Conservation (phyloP, 805 yeast genomes). For the Candida golubevii region DNA sequence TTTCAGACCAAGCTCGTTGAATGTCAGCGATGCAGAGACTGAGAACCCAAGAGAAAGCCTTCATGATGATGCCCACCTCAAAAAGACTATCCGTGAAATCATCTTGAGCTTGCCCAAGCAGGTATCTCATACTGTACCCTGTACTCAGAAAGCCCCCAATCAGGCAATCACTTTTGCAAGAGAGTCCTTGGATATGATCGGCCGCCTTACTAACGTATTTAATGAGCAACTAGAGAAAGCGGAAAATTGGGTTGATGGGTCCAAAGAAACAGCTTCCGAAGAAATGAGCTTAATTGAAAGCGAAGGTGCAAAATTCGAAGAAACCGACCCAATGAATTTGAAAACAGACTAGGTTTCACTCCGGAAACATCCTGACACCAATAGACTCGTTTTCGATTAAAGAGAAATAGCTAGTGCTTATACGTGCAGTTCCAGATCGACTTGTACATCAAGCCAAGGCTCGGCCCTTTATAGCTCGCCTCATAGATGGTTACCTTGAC, state of each 20-base stretch:
- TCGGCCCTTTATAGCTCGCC: too few species aligned
- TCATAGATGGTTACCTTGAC: too few species aligned
- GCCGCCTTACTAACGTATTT: constrained; percentile 76
- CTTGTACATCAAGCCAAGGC: too few species aligned
- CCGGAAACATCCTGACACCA: background rate
- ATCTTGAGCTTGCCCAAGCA: constrained; percentile 65
- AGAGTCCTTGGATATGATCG: constrained; percentile 84
- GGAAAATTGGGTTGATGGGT: constrained; percentile 68
- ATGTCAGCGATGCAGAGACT: constrained; percentile 10
- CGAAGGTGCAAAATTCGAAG: background rate
- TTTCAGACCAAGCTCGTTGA: constrained; percentile 47
- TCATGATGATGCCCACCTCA: constrained; percentile 26
- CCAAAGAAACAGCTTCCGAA: background rate
- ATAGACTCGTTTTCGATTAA: too few species aligned
- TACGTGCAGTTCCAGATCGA: too few species aligned
- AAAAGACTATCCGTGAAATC: constrained; percentile 75
- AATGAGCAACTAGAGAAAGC: constrained; percentile 82
- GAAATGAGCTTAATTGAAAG: background rate
- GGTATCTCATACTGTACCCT: constrained; percentile 28
- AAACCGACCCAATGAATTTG: constrained; percentile 1
- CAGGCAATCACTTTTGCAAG: constrained; percentile 77
- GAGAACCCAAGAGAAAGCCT: constrained; percentile 1
- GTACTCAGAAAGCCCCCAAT: constrained; percentile 41
- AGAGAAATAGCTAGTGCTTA: too few species aligned
- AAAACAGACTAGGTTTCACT: constrained; percentile 2